phyloP scores from a whole-genome alignment of 1,284 basidiomycete species.

The Irpex sp. region DNA sequence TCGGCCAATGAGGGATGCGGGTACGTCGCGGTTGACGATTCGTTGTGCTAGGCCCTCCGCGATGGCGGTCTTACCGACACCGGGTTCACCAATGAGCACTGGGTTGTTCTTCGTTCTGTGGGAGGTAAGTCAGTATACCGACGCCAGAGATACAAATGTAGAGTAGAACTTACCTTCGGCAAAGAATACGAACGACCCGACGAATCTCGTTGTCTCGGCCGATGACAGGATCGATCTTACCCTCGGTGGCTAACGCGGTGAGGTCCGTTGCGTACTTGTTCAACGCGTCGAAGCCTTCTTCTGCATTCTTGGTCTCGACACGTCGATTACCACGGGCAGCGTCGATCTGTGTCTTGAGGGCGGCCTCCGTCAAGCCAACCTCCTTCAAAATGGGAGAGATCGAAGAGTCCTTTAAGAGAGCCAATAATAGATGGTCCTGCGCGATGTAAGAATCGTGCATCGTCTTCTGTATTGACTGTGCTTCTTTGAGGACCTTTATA shows the following conservation, averaged over 20 bases:
- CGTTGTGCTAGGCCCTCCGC: constrained; percentile 96
- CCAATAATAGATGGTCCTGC: constrained; percentile 76
- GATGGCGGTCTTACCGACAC: constrained; percentile 92
- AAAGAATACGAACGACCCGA: constrained; percentile 74
- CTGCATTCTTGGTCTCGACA: constrained; percentile 79
- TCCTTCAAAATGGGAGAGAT: constrained; percentile 74
- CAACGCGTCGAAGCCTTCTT: constrained; percentile 85
- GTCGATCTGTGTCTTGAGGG: constrained; percentile 78
- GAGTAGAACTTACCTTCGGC: constrained; percentile 50
- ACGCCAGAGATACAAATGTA: not conserved
- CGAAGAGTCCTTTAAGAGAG: constrained; percentile 70
- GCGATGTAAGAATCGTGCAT: constrained; percentile 95
- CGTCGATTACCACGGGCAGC: constrained; percentile 79
- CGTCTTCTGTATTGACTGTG: constrained; percentile 78
- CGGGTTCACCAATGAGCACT: constrained; percentile 90
- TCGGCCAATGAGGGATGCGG: constrained; percentile 80
- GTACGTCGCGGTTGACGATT: constrained; percentile 93
- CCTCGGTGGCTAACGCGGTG: constrained; percentile 84
- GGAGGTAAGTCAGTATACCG: constrained; percentile 15
- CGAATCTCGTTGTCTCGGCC: constrained; percentile 90
- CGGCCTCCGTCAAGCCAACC: constrained; percentile 65
- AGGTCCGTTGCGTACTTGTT: constrained; percentile 85
- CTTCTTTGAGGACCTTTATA: constrained; percentile 74
- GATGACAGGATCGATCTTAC: constrained; percentile 92
- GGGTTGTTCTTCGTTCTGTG: constrained; percentile 88